Base-by-base conservation (phyloP, 768 basidiomycete genomes). In the Russula earlei region DNA sequence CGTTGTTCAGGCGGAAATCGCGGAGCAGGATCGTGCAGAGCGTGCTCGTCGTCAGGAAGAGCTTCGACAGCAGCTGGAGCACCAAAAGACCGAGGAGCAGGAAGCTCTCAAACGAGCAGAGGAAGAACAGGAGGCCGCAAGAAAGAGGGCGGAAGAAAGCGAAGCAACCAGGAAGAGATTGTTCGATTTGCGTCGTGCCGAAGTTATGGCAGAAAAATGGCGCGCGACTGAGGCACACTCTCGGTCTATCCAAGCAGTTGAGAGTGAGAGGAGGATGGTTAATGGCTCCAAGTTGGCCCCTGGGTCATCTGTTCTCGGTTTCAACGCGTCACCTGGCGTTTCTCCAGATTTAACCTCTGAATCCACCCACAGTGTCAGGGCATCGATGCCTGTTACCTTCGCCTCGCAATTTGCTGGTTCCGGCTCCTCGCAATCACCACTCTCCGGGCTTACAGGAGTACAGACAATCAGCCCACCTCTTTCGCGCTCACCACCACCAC, bases 231-330 rank as follows among this genome's bases (percentile, higher is more conserved):
- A 52, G 33, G 40, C n/a, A 5, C 46, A 44, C 2, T 46, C 41
- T 4, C 56, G 54, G 27, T 44, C 41, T 11, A 49, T 58, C 2
- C 56, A 58, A 52, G 51, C 45, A 52, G 51, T 38, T 12, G 46
- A 37, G 25, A 52, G 56, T 7, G 56, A 54, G 40, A 54, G 27
- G 44, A 54, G 22, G 43, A 8, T 38, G 14, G 8, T n/a, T 9
- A 38, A 52, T 5, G 2, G 19, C 4, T 17, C 52, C 29, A 41
- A 27, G 19, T n/a, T 38, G 2, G 10, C 11, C 20, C 22, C 22
- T 17, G 9, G 27, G 2, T 27, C 45, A 40, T 20, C 46, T 41
- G 3, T 34, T 36, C 41, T 34, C 20, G 34, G 44, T 48, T 53
- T 46, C 15, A 48, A 38, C 19, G 12, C 34, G 20, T 17, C 33